Percentiles rank a stretch among this genome's conserved stretches.
Conservation (phyloP, 139 green algal genomes). For the Gonium pectorale region DNA sequence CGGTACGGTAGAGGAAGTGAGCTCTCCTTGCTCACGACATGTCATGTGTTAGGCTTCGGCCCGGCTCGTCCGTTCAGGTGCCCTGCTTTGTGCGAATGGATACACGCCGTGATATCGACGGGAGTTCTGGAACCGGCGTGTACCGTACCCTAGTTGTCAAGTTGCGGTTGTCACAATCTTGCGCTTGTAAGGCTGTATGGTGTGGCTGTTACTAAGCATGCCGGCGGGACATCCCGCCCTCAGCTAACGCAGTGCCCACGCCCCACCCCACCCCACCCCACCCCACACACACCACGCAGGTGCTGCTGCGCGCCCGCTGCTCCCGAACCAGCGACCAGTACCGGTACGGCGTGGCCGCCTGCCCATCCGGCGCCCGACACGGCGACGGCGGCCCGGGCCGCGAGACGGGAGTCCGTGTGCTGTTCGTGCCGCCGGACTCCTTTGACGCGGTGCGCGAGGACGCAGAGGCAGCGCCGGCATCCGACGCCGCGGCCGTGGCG, state of each 20-base stretch:
- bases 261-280: background rate
- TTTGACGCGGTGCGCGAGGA: background rate
- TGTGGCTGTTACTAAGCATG: too few relatives aligned
- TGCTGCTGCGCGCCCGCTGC: background rate
- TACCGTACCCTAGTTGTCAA: background rate
- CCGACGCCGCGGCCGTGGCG: background rate
- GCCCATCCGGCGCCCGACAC: background rate
- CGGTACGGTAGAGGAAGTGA: too few relatives aligned
- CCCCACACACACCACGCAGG: background rate
- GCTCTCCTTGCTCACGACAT: too few relatives aligned
- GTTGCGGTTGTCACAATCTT: background rate
- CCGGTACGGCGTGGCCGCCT: background rate
- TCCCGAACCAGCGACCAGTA: background rate
- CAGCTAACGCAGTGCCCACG: background rate
- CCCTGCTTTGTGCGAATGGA: too few relatives aligned
- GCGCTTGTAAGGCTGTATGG: background rate
- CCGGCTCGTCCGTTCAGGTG: too few relatives aligned
- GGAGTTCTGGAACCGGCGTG: background rate
- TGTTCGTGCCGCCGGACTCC: background rate
- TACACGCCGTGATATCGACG: too few relatives aligned
- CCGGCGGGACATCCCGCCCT: too few relatives aligned
- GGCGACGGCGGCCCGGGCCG: background rate
- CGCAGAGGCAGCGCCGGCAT: background rate
- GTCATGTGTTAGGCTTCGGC: too few relatives aligned
- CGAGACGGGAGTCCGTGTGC: background rate